phyloP scores from a whole-genome alignment of 2,329 filamentous ascomycete species.

The Claviceps humidiphila region DNA sequence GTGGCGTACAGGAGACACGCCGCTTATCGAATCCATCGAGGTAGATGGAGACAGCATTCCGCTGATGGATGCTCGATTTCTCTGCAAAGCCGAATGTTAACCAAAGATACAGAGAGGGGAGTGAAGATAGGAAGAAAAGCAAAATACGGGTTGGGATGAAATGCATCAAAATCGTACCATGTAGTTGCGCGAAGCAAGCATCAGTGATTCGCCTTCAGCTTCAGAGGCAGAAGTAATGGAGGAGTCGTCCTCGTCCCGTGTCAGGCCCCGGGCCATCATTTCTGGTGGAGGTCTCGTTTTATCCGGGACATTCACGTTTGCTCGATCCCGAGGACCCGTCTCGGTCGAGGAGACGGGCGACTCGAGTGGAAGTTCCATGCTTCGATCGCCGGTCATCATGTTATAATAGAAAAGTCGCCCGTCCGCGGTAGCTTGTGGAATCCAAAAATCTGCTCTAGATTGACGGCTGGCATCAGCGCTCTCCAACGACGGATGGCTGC shows the following conservation, averaged over 20 bases:
- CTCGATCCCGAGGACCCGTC: constrained; percentile 74
- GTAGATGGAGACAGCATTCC: constrained; percentile 72
- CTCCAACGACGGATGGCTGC: constrained; percentile 50
- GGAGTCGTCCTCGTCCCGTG: constrained; percentile 80
- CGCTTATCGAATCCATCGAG: constrained; percentile 83
- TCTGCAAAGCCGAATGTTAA: constrained; percentile 21
- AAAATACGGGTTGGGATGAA: background rate
- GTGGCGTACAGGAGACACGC: constrained; percentile 44
- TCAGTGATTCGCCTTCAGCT: constrained; percentile 59
- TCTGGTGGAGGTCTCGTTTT: constrained; percentile 82
- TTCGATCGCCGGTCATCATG: constrained; percentile 88
- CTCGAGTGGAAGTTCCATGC: constrained; percentile 87
- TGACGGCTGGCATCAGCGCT: constrained; percentile 48
- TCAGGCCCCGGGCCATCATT: constrained; percentile 72
- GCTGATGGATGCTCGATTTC: constrained; percentile 51
- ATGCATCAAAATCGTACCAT: constrained; percentile 35
- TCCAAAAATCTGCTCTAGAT: constrained; percentile 93
- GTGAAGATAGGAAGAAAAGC: background rate
- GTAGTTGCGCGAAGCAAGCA: constrained; percentile 55
- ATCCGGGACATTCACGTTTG: constrained; percentile 78
- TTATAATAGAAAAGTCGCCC: constrained; percentile 96
- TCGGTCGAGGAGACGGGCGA: constrained; percentile 71
- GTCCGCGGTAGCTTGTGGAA: constrained; percentile 89
- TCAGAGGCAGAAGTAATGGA: constrained; percentile 76
- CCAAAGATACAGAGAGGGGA: background rate